Evolutionary conservation across 108 stramenopile genomes (phyloP), one percentile per base, ranked within the genome.

Genomic region (Stephanodiscus triporus): DNA sequence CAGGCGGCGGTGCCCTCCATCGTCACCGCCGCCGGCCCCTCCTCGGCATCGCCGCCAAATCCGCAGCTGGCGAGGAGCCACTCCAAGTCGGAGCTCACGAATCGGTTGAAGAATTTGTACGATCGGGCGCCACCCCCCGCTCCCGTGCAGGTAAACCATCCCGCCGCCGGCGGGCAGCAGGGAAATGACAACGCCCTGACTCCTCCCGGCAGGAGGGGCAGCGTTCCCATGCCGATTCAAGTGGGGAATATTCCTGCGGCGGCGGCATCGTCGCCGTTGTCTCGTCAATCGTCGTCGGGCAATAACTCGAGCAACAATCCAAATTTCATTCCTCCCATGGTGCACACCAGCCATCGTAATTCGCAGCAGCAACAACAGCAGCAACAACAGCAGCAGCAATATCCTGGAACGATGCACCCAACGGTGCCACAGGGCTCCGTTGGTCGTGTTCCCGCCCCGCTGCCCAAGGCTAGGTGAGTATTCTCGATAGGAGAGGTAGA

Each of bases 101-200:
- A 72, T 63, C 78, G 78, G 50, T 63, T 79, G 26, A 79, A 79
- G 53, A 79, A 67, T 54, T 47, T 79, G 43, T 79, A 79, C 36
- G 37, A 62, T 8, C 26, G 63, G 22, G 54, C 63, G 27, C 34
- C 66, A 32, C 32, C 32, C 19, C 63, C 61, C 56, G 55, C 38
- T 14, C 11, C 53, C 9, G 14, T 54, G 16, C 20, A 36, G 53
- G 54, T 23, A 2, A 9, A 9, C 17, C 22, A 51, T 8, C 37
- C 51, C 11, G 2, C 20, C 10, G 30, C 4, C 6, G 24, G 54
- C n/a, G 61, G 53, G 2, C 49, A 51, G 27, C 38, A 45, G 17
- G 64, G 40, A 9, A 74, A 43, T 29, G 26, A 40, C 29, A 34
- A 14, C 19, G 38, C 32, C 32, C 4, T 6, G 30, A 29, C 58